Evolutionary conservation across 257 asterid genomes (phyloP).

Genomic region (Solanum gracilifrons): DNA sequence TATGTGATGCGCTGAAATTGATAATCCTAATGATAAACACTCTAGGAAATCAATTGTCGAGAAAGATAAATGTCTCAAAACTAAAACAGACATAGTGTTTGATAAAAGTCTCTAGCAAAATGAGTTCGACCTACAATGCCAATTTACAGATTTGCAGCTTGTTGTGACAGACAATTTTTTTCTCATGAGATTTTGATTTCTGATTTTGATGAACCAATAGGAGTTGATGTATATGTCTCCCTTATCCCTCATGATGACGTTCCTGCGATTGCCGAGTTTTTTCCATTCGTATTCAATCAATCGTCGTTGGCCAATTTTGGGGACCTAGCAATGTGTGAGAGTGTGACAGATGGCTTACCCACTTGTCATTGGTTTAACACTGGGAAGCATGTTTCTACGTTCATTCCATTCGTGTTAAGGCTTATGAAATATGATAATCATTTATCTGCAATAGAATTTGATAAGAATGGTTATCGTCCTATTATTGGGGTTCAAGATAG

Average conservation of each 20-base stretch:
- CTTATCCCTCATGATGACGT: neutral
- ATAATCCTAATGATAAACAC: neutral
- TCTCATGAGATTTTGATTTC: neutral
- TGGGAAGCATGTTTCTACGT: too few relatives aligned
- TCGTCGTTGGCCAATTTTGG: neutral
- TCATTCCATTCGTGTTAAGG: neutral
- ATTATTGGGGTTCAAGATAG: constrained; percentile 75
- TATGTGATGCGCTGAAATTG: neutral
- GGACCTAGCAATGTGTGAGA: neutral
- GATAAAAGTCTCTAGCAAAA: neutral
- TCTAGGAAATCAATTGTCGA: neutral
- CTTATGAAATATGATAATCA: constrained; percentile 22
- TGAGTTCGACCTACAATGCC: neutral
- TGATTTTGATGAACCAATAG: neutral
- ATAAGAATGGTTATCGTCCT: constrained; percentile 39
- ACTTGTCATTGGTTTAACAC: neutral
- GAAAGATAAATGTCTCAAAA: neutral
- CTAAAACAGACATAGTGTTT: neutral
- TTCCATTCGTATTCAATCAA: neutral
- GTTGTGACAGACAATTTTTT: too few relatives aligned
- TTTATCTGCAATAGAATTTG: constrained; percentile 35
- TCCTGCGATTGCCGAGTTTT: neutral
- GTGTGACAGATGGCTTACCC: neutral
- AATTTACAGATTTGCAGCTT: neutral
- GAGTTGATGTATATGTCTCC: neutral